These are phyloP conservation scores for Nadsonia fulvescens DNA, from an alignment of 805 yeast genomes.

Conservation along the genomic window DNA sequence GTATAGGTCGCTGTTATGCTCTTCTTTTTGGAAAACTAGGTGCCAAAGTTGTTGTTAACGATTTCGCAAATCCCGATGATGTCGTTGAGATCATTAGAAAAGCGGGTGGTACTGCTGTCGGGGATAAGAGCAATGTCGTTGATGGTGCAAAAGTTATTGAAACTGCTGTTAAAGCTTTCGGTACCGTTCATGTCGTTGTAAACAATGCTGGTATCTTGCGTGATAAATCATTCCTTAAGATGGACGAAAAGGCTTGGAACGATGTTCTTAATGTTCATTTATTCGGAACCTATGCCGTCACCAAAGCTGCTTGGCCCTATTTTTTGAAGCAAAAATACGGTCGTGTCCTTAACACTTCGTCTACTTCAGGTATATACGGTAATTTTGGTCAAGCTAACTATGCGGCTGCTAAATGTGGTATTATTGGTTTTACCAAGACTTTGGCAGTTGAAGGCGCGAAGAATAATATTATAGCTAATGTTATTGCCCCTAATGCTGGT, in stretches of 20 bases:
- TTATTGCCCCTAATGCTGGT: constrained; percentile 94
- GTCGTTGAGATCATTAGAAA: constrained; percentile 60
- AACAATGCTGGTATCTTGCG: constrained; percentile 93
- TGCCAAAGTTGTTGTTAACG: constrained; percentile 89
- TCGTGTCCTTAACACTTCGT: constrained; percentile 70
- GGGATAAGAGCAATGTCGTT: constrained; percentile 69
- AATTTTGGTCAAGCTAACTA: constrained; percentile 96
- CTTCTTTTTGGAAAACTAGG: constrained; percentile 73
- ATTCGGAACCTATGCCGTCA: constrained; percentile 60
- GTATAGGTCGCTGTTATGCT: constrained; percentile 86
- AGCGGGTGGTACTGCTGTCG: constrained; percentile 67
- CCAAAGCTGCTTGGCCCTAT: constrained; percentile 86
- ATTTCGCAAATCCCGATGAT: constrained; percentile 51
- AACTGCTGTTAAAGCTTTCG: constrained; percentile 59
- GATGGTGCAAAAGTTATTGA: constrained; percentile 61
- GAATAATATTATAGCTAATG: constrained; percentile 54
- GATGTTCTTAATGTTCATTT: constrained; percentile 68
- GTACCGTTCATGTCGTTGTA: constrained; percentile 67
- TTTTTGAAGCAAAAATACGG: constrained; percentile 67
- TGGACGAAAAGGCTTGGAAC: constrained; percentile 73
- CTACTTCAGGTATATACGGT: constrained; percentile 95
- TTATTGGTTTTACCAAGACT: constrained; percentile 70
- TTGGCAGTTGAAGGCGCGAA: constrained; percentile 83
- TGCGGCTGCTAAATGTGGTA: constrained; percentile 82
- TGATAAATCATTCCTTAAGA: constrained; percentile 72